Evolutionary conservation across 202 grass and related monocot species (phyloP).

Genomic region (Miscanthus sacchariflorus): DNA sequence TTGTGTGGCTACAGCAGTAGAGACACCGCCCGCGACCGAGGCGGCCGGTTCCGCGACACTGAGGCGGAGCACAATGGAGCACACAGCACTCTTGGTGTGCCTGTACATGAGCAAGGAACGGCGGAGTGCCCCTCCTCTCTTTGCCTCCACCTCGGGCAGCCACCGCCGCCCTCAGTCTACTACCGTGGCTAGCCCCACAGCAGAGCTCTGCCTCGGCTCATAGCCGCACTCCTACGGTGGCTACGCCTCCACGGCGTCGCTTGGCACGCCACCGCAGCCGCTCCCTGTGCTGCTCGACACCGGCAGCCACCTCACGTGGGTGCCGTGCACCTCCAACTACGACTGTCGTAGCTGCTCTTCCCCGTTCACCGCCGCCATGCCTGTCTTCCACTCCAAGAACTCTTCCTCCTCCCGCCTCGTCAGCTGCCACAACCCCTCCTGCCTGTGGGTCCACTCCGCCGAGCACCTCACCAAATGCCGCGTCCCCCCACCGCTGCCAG

Average conservation of each 20-base stretch:
- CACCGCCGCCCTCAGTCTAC: no score
- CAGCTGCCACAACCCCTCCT: conserved; percentile 70
- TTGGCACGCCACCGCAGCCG: conserved; percentile 73
- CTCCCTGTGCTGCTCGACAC: conserved; percentile 85
- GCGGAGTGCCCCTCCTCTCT: no score
- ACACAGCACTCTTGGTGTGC: no score
- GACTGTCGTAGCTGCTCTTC: conserved; percentile 62
- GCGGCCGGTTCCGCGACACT: no score
- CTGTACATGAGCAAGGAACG: no score
- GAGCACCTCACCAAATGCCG: conserved; percentile 35
- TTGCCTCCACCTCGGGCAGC: no score
- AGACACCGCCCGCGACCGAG: no score
- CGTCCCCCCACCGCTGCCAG: background rate
- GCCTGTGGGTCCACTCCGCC: conserved; percentile 71
- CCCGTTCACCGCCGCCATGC: background rate
- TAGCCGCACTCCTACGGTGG: conserved; percentile 91
- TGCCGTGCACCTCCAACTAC: conserved; percentile 82
- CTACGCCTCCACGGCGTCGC: conserved; percentile 72
- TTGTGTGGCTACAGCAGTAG: no score
- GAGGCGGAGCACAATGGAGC: no score
- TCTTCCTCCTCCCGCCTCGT: conserved; percentile 70
- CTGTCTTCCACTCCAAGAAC: conserved; percentile 69
- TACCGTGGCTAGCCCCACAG: no score
- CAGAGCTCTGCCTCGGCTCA: no score
- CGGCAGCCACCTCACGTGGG: conserved; percentile 77